phyloP scores from a whole-genome alignment of 2,329 filamentous ascomycete genomes.

The Ophiostoma novo-ulmi region DNA sequence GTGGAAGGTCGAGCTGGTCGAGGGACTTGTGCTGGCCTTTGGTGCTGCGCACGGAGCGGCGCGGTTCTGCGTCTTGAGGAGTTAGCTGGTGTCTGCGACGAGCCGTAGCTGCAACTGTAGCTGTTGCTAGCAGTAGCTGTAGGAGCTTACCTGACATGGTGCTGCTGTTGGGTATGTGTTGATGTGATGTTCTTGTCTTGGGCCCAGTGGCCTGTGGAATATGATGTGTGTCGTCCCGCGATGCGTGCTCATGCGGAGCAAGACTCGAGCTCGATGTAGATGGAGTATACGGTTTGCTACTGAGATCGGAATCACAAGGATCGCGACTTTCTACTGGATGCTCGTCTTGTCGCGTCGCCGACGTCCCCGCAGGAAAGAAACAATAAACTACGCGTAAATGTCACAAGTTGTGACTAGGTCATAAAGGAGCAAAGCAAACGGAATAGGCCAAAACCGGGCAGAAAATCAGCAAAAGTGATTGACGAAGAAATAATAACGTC shows the following conservation, averaged over 20 bases:
- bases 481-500: background rate
- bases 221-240: background rate
- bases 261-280: background rate
- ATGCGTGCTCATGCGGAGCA: background rate
- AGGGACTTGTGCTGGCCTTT: conserved; percentile 95
- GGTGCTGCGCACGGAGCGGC: conserved; percentile 90
- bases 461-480: background rate
- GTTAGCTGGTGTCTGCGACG: background rate
- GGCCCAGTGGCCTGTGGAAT: background rate
- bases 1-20: conserved; percentile 62
- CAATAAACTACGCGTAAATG: conserved; percentile 12
- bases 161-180: background rate
- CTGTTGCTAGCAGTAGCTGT: background rate
- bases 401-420: background rate
- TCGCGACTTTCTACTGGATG: background rate
- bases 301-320: background rate
- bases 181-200: background rate
- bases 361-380: background rate
- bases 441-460: background rate
- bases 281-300: conserved; percentile 4
- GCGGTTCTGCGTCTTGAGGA: conserved; percentile 61
- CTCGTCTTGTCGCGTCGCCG: background rate
- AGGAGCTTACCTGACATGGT: conserved; percentile 25
- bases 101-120: too few species aligned
- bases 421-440: background rate